phyloP scores from a whole-genome alignment of 192 early-diverging fungal species.

The Martensiomyces pterosporus region DNA sequence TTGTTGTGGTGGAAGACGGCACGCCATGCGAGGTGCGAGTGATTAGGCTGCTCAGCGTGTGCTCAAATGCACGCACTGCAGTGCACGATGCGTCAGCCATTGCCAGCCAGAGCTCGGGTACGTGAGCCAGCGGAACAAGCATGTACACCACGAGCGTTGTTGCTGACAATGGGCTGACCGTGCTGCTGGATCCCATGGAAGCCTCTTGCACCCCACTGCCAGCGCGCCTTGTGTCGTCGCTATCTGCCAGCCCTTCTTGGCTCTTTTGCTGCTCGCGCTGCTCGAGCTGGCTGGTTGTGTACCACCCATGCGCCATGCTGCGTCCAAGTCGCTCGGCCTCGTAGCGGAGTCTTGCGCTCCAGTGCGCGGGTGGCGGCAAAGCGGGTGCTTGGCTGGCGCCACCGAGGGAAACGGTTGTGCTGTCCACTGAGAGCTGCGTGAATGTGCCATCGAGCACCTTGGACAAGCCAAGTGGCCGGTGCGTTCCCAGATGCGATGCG shows the following conservation, averaged over 20 bases:
- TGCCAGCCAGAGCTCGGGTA: constrained; percentile 25
- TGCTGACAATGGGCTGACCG: constrained; percentile 3
- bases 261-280: constrained; percentile 18
- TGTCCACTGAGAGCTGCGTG: constrained; percentile 17
- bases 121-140: constrained; percentile 21
- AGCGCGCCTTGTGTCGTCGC: not conserved
- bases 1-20: constrained; percentile 3
- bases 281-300: constrained; percentile 31
- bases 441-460: constrained; percentile 22
- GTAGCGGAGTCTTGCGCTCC: constrained; percentile 26
- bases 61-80: constrained; percentile 17
- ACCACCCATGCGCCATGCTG: constrained; percentile 33
- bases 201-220: no score
- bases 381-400: not conserved
- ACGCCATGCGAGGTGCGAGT: constrained; percentile 25
- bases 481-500: constrained; percentile 35
- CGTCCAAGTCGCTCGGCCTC: constrained; percentile 29
- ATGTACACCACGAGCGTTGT: constrained; percentile 33
- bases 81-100: constrained; percentile 20
- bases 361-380: not conserved
- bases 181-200: no score
- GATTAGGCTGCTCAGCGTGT: constrained; percentile 20
- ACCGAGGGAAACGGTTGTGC: not conserved
- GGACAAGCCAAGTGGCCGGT: constrained; percentile 24
- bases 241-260: not conserved